These are phyloP conservation scores for Cavenderia fasciculata DNA, from an alignment of 78 protist genomes.

Conservation along the genomic window DNA sequence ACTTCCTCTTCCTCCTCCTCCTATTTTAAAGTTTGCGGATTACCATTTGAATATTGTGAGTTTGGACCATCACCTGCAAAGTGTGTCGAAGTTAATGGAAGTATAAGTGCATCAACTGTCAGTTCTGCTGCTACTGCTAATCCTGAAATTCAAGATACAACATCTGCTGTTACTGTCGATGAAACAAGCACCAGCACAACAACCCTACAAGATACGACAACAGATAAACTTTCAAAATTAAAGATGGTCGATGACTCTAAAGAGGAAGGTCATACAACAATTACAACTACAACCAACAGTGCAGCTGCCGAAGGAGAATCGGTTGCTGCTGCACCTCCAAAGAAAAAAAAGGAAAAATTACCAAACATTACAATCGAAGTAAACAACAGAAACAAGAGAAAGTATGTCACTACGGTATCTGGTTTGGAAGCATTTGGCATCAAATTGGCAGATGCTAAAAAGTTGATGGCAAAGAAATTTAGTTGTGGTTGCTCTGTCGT, in stretches of 20 bases:
- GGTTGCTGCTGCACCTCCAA: constrained; percentile 4
- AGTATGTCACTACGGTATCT: constrained; percentile 55
- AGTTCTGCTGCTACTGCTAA: constrained; percentile 7
- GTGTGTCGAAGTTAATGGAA: constrained; percentile 54
- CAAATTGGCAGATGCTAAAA: constrained; percentile 66
- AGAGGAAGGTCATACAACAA: constrained; percentile 34
- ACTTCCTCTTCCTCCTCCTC: no score
- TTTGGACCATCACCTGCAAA: constrained; percentile 63
- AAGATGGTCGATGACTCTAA: constrained; percentile 71
- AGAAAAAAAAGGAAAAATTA: constrained; percentile 48
- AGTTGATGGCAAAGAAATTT: constrained; percentile 76
- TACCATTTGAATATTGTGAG: constrained; percentile 80
- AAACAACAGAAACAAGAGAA: constrained; percentile 63
- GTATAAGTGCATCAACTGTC: constrained; percentile 14
- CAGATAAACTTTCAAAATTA: constrained; percentile 18
- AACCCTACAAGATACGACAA: background rate
- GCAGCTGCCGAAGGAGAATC: background rate
- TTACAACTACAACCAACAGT: background rate
- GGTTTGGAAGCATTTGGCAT: constrained; percentile 73
- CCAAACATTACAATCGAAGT: constrained; percentile 47
- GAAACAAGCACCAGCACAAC: constrained; percentile 9
- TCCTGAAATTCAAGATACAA: background rate
- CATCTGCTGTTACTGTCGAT: no score
- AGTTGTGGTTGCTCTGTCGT: constrained; percentile 82
- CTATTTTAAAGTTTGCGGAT: constrained; percentile 58